Percentiles rank a stretch among this genome's conserved stretches.
Conservation (phyloP, 2,329 filamentous ascomycete genomes). For the Talaromyces funiculosus region DNA sequence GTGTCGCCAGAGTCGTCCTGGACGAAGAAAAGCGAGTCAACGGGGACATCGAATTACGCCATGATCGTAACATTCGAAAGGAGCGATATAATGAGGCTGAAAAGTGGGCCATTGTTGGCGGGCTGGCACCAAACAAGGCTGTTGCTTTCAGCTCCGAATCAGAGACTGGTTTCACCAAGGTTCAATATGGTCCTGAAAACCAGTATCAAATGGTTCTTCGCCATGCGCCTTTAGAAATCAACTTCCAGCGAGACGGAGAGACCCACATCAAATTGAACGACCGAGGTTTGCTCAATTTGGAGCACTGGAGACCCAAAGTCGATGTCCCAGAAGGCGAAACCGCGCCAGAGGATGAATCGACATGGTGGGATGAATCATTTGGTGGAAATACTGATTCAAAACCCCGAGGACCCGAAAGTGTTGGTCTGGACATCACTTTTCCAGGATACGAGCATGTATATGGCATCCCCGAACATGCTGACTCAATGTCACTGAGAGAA, state of each 20-base stretch:
- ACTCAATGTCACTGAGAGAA: constrained; percentile 79
- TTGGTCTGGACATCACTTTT: constrained; percentile 87
- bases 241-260: constrained; percentile 77
- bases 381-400: constrained; percentile 94
- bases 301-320: constrained; percentile 89
- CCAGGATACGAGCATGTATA: constrained; percentile 87
- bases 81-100: constrained; percentile 91
- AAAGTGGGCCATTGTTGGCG: constrained; percentile 80
- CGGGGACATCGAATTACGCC: constrained; percentile 79
- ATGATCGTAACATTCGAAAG: constrained; percentile 78
- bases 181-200: constrained; percentile 71
- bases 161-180: constrained; percentile 60
- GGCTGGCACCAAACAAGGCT: constrained; percentile 64
- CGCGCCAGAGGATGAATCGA: constrained; percentile 59
- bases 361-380: constrained; percentile 97
- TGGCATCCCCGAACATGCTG: constrained; percentile 89
- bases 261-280: constrained; percentile 86
- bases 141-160: constrained; percentile 64
- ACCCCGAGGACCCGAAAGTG: constrained; percentile 87
- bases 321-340: constrained; percentile 53
- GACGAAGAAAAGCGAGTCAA: constrained; percentile 89
- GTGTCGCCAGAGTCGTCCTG: constrained; percentile 76
- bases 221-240: constrained; percentile 74
- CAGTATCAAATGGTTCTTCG: constrained; percentile 77
- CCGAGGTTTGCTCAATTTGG: constrained; percentile 82